Evolutionary conservation across 495 filamentous ascomycete genomes (phyloP), one percentile per base, ranked within the genome.

Genomic region (Glarea lozoyensis): DNA sequence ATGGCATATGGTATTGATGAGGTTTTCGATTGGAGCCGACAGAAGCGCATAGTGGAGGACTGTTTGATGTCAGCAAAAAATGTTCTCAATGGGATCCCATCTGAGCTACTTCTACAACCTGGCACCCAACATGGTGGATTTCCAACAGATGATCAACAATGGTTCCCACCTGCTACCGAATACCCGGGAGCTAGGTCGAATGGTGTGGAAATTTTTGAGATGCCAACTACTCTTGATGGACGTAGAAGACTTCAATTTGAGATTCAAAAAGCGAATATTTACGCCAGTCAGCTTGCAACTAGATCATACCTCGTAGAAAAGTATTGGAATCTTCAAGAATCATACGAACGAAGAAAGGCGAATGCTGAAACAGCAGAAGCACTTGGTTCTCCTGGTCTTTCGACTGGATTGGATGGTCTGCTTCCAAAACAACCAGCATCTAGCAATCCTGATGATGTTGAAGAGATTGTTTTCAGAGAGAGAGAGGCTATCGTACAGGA

Each of bases 181-280:
- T 50, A 33, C 19, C 32, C 53, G 7, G 43, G 49, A 17, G 15
- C 40, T 9, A 22, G 42, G 32, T 19, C 21, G 9, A 37, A 46
- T 25, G 46, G 41, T 4, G 31, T 20, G 16, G 47, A 48, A n/a
- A 36, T 12, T 13, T 13, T 12, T 3, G 35, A 30, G 12, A 31
- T 27, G 41, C 18, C 32, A 10, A 30, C 18, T 10, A 18, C 30
- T 39, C 4, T 21, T 4, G 50, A 53, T n/a, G 22, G 24, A 12
- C 34, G 42, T 12, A 43, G 47, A 39, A 17, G 25, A 6, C 10
- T 88, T 2, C 85, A 89, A 44, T 82, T 73, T 38, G 85, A 92
- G 53, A 88, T 93, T 17, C 86, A 93, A 55, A 93, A 88, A 54
- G 81, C 83, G 15, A 90, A 93, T 51, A 82, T 94, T 18, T 82